Evolutionary conservation across 257 asterid genomes (phyloP), one percentile per base, ranked within the genome.

Genomic region (Coffea canephora): DNA sequence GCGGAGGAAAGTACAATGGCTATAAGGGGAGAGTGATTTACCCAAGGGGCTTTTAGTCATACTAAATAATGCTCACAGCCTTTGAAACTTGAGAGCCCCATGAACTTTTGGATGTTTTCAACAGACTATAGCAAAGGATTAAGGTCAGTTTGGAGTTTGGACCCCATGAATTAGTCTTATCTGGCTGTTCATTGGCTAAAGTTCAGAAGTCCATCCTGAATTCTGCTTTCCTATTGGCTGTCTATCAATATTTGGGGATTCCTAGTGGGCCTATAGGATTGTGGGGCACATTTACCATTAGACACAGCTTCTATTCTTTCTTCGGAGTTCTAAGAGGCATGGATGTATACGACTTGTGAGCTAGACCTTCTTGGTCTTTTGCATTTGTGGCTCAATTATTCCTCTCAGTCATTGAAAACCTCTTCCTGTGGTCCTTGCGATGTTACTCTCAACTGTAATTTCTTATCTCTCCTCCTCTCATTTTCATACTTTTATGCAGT

Each of bases 161-260:
- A 67, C 78, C 78, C 90, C 86, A 83, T 45, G 45, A 34, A 68
- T 25, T 50, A n/a, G 80, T 82, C 71, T 49, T 73, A 85, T 86
- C 86, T 84, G 34, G 65, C 18, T n/a, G 25, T 5, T 89, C 75
- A 92, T 92, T 90, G 95, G 97, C 27, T 80, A 49, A 13, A 75
- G 6, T n/a, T 70, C 61, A 79, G 12, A 71, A 71, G 79, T 70
- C 79, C 49, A 92, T 92, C 95, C 74, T 78, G 23, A 81, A 10
- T n/a, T n/a, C 68, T 77, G 83, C 21, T 9, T 62, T 86, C 69
- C 82, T 27, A 92, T 87, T 90, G 97, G 97, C n/a, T 73, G 76
- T 8, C 55, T 27, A 78, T 75, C 82, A 6, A 31, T n/a, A 73
- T 77, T 78, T 59, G 31, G 88, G 97, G 90, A 8, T 90, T 92